These are phyloP conservation scores for Neonectria coccinea DNA, from an alignment of 2,329 filamentous ascomycete species.

Conservation along the genomic window DNA sequence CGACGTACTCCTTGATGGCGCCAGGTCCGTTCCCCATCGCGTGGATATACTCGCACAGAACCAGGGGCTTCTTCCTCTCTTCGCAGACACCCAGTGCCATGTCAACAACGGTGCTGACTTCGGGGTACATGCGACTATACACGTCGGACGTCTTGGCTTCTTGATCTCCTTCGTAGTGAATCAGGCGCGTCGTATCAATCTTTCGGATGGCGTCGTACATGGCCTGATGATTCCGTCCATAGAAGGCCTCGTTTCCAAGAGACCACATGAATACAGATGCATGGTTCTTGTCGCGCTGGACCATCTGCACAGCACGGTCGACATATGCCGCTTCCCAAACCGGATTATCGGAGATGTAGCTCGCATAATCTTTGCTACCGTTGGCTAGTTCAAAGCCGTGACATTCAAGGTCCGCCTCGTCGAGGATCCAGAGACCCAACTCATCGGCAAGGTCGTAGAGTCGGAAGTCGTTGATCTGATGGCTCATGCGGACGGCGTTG, in stretches of 20 bases:
- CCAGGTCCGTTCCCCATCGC: constrained; percentile 81
- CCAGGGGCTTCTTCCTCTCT: constrained; percentile 61
- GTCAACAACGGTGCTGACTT: constrained; percentile 51
- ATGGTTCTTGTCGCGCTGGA: constrained; percentile 76
- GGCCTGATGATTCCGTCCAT: constrained; percentile 72
- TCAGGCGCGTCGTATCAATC: constrained; percentile 46
- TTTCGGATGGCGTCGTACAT: constrained; percentile 16
- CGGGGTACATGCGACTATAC: constrained; percentile 73
- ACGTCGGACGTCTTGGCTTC: constrained; percentile 70
- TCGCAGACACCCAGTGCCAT: not conserved
- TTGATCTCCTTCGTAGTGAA: constrained; percentile 75
- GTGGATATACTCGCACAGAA: constrained; percentile 66
- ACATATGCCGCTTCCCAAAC: constrained; percentile 72
- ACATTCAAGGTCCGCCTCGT: constrained; percentile 67
- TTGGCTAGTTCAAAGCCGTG: constrained; percentile 57
- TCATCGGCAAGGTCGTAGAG: constrained; percentile 73
- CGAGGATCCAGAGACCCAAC: constrained; percentile 73
- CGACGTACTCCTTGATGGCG: constrained; percentile 73
- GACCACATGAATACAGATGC: constrained; percentile 76
- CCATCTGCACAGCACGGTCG: constrained; percentile 71
- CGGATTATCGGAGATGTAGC: constrained; percentile 68
- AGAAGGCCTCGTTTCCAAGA: constrained; percentile 78
- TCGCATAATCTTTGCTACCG: constrained; percentile 39
- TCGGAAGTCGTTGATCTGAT: constrained; percentile 72
- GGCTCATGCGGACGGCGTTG: constrained; percentile 76